Conservation (phyloP, 2,329 filamentous ascomycete species). For the Aspergillus spinulosporus region DNA sequence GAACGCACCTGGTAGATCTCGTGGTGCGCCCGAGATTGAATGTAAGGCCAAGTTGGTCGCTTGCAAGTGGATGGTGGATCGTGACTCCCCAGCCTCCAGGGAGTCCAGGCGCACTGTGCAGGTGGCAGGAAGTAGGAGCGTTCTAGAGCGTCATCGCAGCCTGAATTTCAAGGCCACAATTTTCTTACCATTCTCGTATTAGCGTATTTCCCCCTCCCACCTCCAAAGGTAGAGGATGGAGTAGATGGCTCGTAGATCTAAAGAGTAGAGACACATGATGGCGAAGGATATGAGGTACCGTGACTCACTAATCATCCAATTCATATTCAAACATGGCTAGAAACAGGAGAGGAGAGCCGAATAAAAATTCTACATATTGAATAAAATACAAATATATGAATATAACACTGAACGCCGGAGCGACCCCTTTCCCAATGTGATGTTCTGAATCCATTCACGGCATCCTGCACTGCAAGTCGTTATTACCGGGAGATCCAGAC, state of each 20-base stretch:
- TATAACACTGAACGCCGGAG: constrained; percentile 39
- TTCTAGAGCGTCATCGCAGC: constrained; percentile 15
- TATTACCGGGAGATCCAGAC: constrained; percentile 29
- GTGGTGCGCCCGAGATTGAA: constrained; percentile 14
- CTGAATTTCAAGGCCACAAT: constrained; percentile 20
- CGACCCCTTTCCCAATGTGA: constrained; percentile 22
- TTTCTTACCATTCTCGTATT: background rate
- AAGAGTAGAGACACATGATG: too few species aligned
- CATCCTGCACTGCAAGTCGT: constrained; percentile 38
- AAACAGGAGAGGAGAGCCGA: constrained; percentile 29
- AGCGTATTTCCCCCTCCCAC: too few species aligned
- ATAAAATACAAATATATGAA: constrained; percentile 38
- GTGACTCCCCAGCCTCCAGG: constrained; percentile 4
- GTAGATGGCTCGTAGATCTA: too few species aligned
- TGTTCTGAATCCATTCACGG: constrained; percentile 33
- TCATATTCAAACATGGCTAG: constrained; percentile 23
- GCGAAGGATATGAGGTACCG: too few species aligned
- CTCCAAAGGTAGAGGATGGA: too few species aligned
- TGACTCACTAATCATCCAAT: constrained; percentile 18
- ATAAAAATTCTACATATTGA: constrained; percentile 32
- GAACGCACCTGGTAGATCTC: background rate
- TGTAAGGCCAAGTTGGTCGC: constrained; percentile 16
- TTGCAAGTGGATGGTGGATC: constrained; percentile 10
- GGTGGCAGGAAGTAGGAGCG: background rate
- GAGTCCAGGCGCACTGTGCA: background rate